phyloP scores from a whole-genome alignment of 352 stramenopile species.

The Phytophthora colocasiae region DNA sequence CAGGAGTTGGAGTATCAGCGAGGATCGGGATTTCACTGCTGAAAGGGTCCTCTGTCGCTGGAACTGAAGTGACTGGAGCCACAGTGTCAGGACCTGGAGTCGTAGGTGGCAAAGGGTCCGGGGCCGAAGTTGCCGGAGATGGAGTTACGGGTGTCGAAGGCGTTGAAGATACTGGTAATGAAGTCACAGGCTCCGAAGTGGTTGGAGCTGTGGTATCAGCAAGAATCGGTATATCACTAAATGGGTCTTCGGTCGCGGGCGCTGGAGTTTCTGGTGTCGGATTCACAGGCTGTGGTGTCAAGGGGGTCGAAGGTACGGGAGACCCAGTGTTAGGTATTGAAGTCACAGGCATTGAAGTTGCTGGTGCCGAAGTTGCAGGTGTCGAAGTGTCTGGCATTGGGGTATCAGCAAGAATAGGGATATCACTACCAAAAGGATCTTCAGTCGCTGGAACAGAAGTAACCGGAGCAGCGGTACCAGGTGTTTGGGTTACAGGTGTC shows the following conservation, averaged over 20 bases:
- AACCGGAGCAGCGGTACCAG: not conserved
- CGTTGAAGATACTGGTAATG: not conserved
- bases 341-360: slow-evolving; percentile 1
- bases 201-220: not conserved
- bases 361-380: slow-evolving; percentile 7
- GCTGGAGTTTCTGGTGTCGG: not conserved
- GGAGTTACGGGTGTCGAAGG: not conserved
- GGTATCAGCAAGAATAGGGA: slow-evolving; percentile 17
- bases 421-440: slow-evolving; percentile 4
- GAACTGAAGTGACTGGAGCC: slow-evolving; percentile 2
- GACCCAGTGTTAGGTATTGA: not conserved
- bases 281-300: no score
- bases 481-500: not conserved
- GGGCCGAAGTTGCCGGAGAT: slow-evolving; percentile 1
- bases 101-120: not conserved
- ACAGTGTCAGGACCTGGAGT: not conserved
- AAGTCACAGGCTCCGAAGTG: not conserved
- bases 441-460: slow-evolving; percentile 9
- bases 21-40: slow-evolving; percentile 14
- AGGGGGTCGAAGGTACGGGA: not conserved
- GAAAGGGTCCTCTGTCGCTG: not conserved
- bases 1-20: slow-evolving; percentile 13
- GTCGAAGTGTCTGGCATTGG: slow-evolving; percentile 3
- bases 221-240: slow-evolving; percentile 10
- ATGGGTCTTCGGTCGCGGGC: not conserved